Evolutionary conservation across 768 basidiomycete genomes (phyloP).

Genomic region (Trichaptum fuscoviolaceum): DNA sequence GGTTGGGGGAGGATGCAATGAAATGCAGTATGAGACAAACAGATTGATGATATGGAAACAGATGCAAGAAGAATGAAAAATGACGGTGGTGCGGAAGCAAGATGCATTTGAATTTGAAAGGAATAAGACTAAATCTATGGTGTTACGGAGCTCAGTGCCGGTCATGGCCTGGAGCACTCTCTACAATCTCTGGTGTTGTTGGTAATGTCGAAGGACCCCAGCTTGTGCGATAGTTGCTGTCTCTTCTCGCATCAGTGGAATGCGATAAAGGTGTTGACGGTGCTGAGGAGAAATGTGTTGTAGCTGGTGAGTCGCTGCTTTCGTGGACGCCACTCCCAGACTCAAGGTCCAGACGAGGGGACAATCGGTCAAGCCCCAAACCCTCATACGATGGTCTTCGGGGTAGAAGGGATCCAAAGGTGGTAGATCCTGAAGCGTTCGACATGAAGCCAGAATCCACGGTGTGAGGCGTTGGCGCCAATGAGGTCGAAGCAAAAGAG

Average conservation of each 20-base stretch:
- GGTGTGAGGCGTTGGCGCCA: constrained; percentile 16
- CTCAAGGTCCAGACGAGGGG: not conserved
- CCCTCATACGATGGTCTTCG: constrained; percentile 22
- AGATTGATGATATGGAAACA: not conserved
- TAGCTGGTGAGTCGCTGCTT: not conserved
- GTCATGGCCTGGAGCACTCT: not conserved
- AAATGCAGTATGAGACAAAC: constrained; percentile 1
- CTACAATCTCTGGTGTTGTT: not conserved
- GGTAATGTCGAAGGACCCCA: not conserved
- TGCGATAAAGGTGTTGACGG: not conserved
- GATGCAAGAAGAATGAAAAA: not conserved
- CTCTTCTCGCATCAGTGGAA: not conserved
- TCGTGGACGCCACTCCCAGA: not conserved
- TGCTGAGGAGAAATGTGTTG: not conserved
- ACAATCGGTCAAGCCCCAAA: not conserved
- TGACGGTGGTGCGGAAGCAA: not conserved
- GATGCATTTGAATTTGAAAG: not conserved
- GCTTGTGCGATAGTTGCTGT: not conserved
- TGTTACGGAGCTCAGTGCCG: not conserved
- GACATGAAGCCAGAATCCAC: constrained; percentile 25
- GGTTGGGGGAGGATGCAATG: not conserved
- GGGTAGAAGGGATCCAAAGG: constrained; percentile 28
- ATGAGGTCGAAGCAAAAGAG: constrained; percentile 10
- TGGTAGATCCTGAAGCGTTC: constrained; percentile 28
- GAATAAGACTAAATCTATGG: not conserved